A percentile compares a stretch with the other conserved stretches of the same genome.
Conservation (phyloP, 192 early-diverging fungal genomes). For the Backusella tarrabulga region DNA sequence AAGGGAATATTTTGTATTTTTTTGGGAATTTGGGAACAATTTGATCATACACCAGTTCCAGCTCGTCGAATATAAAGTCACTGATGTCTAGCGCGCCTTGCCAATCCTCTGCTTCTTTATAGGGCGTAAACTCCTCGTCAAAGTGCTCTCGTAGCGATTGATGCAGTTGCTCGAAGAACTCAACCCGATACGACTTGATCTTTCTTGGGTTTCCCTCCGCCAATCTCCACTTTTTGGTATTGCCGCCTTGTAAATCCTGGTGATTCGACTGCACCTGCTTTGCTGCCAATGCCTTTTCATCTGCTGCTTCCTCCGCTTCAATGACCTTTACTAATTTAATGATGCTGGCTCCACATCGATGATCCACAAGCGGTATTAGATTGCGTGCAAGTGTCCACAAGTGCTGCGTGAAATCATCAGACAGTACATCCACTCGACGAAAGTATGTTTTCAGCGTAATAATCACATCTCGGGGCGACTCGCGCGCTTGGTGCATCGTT, state of each 20-base stretch:
- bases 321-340: slow-evolving; percentile 93
- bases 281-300: slow-evolving; percentile 65
- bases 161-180: slow-evolving; percentile 75
- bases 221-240: slow-evolving; percentile 40
- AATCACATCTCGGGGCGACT: slow-evolving; percentile 70
- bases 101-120: slow-evolving; percentile 59
- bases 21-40: slow-evolving; percentile 86
- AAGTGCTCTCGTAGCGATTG: slow-evolving; percentile 72
- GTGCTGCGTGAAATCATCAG: slow-evolving; percentile 82
- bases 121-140: slow-evolving; percentile 57
- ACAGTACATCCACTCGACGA: slow-evolving; percentile 73
- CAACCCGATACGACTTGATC: slow-evolving; percentile 74
- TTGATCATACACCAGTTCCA: slow-evolving; percentile 86
- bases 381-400: slow-evolving; percentile 83
- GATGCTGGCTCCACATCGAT: slow-evolving; percentile 67
- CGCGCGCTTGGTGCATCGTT: slow-evolving; percentile 75
- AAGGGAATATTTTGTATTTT: slow-evolving; percentile 93
- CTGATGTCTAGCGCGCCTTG: slow-evolving; percentile 58
- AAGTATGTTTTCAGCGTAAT: slow-evolving; percentile 89
- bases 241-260: slow-evolving; percentile 40
- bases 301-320: slow-evolving; percentile 88
- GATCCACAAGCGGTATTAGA: slow-evolving; percentile 77
- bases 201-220: slow-evolving; percentile 43
- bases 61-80: slow-evolving; percentile 87
- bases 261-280: slow-evolving; percentile 45